A percentile compares a stretch with the other conserved stretches of the same genome.
These are phyloP conservation scores for Calonectria honghensis DNA, from an alignment of 2,329 filamentous ascomycete genomes.

Conservation along the genomic window DNA sequence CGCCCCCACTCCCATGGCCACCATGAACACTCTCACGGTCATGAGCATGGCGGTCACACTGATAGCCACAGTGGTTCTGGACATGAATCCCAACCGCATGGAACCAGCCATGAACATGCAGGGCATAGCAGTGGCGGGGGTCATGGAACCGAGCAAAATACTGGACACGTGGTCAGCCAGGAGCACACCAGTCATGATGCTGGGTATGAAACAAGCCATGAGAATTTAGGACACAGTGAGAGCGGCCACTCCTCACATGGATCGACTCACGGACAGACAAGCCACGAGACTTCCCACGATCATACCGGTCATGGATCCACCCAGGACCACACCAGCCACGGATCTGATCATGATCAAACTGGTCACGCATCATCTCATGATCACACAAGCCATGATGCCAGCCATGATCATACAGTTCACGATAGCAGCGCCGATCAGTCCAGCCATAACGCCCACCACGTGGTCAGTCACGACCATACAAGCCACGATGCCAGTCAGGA, in stretches of 20 bases:
- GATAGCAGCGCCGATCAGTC: not conserved
- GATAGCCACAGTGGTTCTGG: not conserved
- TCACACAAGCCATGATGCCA: not conserved
- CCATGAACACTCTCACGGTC: not conserved
- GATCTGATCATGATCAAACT: not conserved
- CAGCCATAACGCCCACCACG: not conserved
- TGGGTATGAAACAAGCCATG: not conserved
- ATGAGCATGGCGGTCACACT: not conserved
- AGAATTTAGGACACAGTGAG: not conserved
- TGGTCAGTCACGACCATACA: not conserved
- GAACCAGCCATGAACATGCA: not conserved
- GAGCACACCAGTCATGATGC: not conserved
- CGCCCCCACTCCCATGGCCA: not conserved
- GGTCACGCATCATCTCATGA: not conserved
- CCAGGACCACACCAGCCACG: not conserved
- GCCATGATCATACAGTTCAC: not conserved
- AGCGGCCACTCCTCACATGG: not conserved
- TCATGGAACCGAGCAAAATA: not conserved
- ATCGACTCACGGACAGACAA: not conserved
- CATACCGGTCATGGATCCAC: too few relatives aligned
- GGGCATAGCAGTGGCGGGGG: not conserved
- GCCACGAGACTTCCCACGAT: not conserved
- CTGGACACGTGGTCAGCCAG: not conserved
- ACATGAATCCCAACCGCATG: not conserved
- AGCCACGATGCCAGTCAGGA: not conserved